These are phyloP conservation scores for Alternaria sp. DNA, from an alignment of 2,329 filamentous ascomycete species.

Conservation along the genomic window DNA sequence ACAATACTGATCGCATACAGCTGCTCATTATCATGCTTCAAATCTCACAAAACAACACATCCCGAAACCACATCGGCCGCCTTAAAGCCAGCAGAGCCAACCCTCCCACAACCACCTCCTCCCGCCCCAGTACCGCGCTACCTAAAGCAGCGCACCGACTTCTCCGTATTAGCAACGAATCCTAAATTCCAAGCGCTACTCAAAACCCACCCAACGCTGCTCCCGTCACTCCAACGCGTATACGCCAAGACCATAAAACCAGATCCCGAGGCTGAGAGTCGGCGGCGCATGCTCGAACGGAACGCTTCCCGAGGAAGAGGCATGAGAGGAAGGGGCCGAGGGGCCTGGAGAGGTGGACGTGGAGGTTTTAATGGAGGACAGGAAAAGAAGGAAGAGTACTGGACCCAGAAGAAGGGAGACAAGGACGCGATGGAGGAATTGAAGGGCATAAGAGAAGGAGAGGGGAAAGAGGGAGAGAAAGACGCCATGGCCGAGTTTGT, in stretches of 20 bases:
- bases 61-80: conserved; percentile 5
- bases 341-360: conserved; percentile 14
- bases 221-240: conserved; percentile 37
- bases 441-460: conserved; percentile 33
- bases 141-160: conserved; percentile 39
- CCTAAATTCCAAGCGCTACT: conserved; percentile 36
- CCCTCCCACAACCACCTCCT: conserved; percentile 33
- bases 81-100: neutral
- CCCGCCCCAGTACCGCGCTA: conserved; percentile 40
- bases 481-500: conserved; percentile 53
- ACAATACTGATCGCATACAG: conserved; percentile 11
- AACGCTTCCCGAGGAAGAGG: conserved; percentile 24
- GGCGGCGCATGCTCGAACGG: conserved; percentile 17
- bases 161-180: conserved; percentile 37
- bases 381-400: conserved; percentile 18
- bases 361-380: conserved; percentile 15
- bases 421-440: conserved; percentile 38
- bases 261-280: conserved; percentile 31
- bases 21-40: conserved; percentile 43
- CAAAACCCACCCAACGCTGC: conserved; percentile 30
- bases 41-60: conserved; percentile 39
- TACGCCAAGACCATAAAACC: conserved; percentile 45
- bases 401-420: conserved; percentile 42
- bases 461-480: conserved; percentile 38
- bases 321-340: conserved; percentile 21